Conservation (phyloP, 164 flowering plant species). For the Umbellularia californica region DNA sequence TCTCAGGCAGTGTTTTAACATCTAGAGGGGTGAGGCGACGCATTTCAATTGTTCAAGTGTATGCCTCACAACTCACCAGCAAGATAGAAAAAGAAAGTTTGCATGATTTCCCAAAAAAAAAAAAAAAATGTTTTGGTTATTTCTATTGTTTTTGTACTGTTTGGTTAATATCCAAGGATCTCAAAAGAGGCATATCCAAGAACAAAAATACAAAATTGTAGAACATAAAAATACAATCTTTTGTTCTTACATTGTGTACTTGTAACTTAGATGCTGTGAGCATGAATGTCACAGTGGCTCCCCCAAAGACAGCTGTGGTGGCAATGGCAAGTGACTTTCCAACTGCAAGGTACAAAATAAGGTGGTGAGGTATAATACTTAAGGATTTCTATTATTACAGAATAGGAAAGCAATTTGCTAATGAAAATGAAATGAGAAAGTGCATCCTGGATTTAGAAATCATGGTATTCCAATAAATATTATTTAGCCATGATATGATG, state of each 20-base stretch:
- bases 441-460: not conserved
- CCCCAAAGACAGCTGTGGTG: slow-evolving; percentile 68
- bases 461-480: no score
- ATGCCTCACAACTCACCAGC: not conserved
- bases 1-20: no score
- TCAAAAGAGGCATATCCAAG: no score
- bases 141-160: no score
- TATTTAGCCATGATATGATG: no score
- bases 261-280: slow-evolving; percentile 61
- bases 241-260: slow-evolving; percentile 51
- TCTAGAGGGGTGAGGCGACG: no score
- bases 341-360: slow-evolving; percentile 38
- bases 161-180: no score
- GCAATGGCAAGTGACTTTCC: slow-evolving; percentile 77
- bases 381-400: not conserved
- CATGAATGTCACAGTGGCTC: slow-evolving; percentile 56
- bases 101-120: not conserved
- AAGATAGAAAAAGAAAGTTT: not conserved
- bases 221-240: not conserved
- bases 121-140: no score
- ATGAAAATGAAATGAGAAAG: not conserved
- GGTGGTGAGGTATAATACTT: no score
- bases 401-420: not conserved
- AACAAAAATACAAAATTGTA: no score
- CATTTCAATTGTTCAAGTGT: no score